Base-by-base conservation (phyloP, 2,329 filamentous ascomycete genomes). In the Cercospora sesami region DNA sequence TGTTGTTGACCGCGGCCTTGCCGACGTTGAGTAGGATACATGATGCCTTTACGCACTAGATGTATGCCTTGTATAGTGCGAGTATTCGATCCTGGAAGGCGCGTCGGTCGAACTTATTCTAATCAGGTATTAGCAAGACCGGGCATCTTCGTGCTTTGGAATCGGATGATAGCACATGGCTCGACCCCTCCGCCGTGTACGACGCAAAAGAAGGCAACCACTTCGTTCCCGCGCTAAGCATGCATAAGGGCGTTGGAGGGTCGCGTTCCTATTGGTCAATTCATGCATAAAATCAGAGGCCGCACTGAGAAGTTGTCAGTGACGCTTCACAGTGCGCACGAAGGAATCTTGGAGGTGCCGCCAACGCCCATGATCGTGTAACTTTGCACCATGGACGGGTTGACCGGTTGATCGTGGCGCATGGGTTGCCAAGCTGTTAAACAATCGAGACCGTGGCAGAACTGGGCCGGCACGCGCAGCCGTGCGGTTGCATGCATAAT, bases 221-320 rank as follows among this genome's bases (percentile, higher is more conserved):
- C 31, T 31, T 48, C 53, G 65, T 26, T 39, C 60, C 28, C 60
- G 21, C 65, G 65, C 65, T 67, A 62, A 58, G 63, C 63, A 63
- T 68, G 67, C 67, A 66, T 53, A 12, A 39, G 67, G 63, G 59
- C 57, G 55, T 42, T 14, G 36, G 16, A 39, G 51, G 57, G n/a
- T 39, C 7, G 36, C 33, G 9, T 36, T 64, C 62, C 62, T 39
- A 64, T 64, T 64, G 62, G 62, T 18, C 62, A 64, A 36, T 33
- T 64, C n/a, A 31, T 48, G 51, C 62, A 59, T 59, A 58, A 58
- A 31, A 7, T 59, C 16, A 59, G 62, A 64, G 62, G 62, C 62
- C 63, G 63, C 63, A 48, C 53, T 69, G 67, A 58, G 60, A 21
- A 69, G 48, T 69, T 62, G 60, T 45, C 69, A 60, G 64, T 62